A percentile compares a stretch with the other conserved stretches of the same genome.
Conservation (phyloP, 495 filamentous ascomycete species). For the Xylaria bambusicola region DNA sequence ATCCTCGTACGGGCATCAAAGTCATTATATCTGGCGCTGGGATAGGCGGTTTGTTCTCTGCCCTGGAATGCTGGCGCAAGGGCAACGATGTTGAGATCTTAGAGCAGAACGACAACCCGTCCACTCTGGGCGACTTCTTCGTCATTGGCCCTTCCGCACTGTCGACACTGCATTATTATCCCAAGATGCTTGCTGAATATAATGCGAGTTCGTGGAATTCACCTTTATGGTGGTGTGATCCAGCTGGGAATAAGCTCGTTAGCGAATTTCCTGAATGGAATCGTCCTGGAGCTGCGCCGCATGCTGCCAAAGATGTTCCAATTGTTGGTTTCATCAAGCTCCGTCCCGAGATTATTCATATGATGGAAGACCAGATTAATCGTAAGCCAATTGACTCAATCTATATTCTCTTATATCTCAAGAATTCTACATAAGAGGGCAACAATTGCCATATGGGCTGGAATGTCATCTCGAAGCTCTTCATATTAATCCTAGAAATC, state of each 20-base stretch:
- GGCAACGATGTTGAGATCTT: constrained; percentile 57
- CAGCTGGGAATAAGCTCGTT: background rate
- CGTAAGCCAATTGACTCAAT: background rate
- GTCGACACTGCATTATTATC: constrained; percentile 47
- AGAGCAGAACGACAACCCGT: constrained; percentile 44
- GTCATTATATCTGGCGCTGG: constrained; percentile 61
- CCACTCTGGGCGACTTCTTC: constrained; percentile 38
- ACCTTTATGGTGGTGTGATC: constrained; percentile 16
- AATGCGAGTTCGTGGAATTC: constrained; percentile 34
- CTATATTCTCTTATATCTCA: too few species aligned
- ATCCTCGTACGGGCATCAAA: constrained; percentile 45
- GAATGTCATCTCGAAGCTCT: too few species aligned
- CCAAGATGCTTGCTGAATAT: constrained; percentile 44
- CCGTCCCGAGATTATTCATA: background rate
- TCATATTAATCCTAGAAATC: background rate
- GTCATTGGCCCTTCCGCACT: constrained; percentile 38
- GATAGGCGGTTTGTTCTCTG: constrained; percentile 58
- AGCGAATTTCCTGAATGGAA: constrained; percentile 21
- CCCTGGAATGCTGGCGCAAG: constrained; percentile 61
- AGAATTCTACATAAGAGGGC: too few species aligned
- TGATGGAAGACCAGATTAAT: constrained; percentile 7
- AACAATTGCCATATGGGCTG: too few species aligned
- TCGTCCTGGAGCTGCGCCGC: background rate
- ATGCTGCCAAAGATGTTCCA: constrained; percentile 9
- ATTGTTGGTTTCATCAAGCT: constrained; percentile 1